A percentile compares a stretch with the other conserved stretches of the same genome.
Conservation (phyloP, 108 stramenopile species). For the Phaeodactylum tricornutum region DNA sequence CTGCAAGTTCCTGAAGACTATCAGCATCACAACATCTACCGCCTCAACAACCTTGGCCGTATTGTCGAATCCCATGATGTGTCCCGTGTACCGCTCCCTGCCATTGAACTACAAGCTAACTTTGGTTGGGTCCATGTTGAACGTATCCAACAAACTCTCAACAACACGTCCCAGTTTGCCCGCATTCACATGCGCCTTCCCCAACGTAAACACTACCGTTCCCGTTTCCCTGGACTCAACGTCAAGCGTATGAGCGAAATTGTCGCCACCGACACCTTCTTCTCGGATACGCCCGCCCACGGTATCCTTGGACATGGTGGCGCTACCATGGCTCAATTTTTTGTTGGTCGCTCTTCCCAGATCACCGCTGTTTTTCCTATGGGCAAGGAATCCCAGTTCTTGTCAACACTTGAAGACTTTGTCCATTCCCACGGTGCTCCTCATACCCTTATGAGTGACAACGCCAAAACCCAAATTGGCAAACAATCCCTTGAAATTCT, state of each 20-base stretch:
- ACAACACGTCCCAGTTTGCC: slow-evolving; percentile 7
- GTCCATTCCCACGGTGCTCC: slow-evolving; percentile 12
- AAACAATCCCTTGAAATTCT: slow-evolving; percentile 6
- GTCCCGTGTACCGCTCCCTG: no score
- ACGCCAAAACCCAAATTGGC: slow-evolving; percentile 7
- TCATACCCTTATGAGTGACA: slow-evolving; percentile 4
- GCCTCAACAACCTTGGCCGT: no score
- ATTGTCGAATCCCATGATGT: no score
- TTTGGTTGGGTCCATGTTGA: slow-evolving; percentile 4
- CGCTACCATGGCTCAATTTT: slow-evolving; percentile 8
- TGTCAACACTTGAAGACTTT: slow-evolving; percentile 4
- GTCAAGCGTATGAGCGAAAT: slow-evolving; percentile 3
- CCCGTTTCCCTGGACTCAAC: slow-evolving; percentile 4
- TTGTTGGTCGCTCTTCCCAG: background rate
- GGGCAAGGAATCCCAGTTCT: slow-evolving; percentile 7
- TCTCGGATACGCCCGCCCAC: background rate
- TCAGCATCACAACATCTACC: no score
- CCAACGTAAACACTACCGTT: background rate
- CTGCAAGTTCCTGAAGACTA: no score
- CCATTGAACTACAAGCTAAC: background rate
- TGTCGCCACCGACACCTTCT: slow-evolving; percentile 10
- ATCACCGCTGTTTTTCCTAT: slow-evolving; percentile 10
- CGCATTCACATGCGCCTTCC: background rate
- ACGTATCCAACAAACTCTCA: slow-evolving; percentile 6
- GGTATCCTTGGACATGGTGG: background rate